phyloP scores from a whole-genome alignment of 495 filamentous ascomycete species.

The Lophiotrema nucula region DNA sequence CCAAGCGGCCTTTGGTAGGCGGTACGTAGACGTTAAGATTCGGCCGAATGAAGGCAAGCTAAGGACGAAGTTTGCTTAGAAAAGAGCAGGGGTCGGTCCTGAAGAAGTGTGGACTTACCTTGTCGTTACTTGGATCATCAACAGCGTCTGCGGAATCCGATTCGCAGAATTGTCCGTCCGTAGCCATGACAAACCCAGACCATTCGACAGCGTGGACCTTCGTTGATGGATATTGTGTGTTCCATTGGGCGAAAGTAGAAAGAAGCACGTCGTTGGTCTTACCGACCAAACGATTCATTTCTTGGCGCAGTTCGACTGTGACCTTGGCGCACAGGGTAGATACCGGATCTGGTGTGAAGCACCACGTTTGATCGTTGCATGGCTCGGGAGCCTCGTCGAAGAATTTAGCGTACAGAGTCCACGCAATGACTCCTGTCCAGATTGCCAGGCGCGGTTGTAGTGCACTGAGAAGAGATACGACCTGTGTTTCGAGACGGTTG shows the following conservation, averaged over 20 bases:
- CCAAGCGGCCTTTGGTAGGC: not conserved
- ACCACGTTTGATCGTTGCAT: not conserved
- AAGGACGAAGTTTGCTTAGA: too few relatives aligned
- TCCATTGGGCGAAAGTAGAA: not conserved
- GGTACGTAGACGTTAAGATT: too few relatives aligned
- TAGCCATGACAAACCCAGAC: not conserved
- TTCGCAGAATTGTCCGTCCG: slow-evolving; percentile 2
- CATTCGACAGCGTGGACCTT: not conserved
- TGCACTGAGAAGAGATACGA: too few relatives aligned
- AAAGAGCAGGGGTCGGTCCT: too few relatives aligned
- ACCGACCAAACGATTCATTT: not conserved
- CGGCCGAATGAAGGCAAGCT: slow-evolving; percentile 6
- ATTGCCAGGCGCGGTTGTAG: too few relatives aligned
- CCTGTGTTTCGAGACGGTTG: not conserved
- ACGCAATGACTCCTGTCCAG: not conserved
- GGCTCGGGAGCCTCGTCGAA: slow-evolving; percentile 1
- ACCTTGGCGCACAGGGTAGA: not conserved
- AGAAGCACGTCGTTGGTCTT: not conserved
- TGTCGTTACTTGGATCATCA: not conserved
- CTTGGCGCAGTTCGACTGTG: not conserved
- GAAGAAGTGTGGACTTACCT: too few relatives aligned
- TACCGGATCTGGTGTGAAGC: not conserved
- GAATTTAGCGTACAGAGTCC: not conserved
- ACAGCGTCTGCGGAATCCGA: not conserved
- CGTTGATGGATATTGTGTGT: not conserved